Evolutionary conservation across 768 basidiomycete species (phyloP).

Genomic region (Filobasidium floriforme): DNA sequence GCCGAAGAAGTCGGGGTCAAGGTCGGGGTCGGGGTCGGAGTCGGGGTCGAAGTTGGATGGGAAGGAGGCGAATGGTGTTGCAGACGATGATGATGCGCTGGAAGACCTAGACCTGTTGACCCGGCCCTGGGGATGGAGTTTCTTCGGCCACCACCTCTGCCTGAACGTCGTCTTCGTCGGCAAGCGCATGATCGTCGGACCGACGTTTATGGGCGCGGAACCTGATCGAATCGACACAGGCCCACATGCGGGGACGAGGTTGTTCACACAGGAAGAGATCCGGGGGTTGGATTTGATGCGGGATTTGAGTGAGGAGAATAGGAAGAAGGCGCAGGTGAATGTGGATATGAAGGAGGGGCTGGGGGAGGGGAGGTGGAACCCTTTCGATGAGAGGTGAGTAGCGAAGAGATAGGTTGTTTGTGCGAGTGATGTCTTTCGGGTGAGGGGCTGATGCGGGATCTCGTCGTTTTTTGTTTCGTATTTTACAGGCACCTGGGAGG

Average conservation of each 20-base stretch:
- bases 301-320: conserved; percentile 27
- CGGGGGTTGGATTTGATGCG: conserved; percentile 34
- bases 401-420: no score
- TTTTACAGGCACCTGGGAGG: conserved; percentile 32
- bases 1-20: conserved; percentile 21
- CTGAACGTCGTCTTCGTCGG: conserved; percentile 36
- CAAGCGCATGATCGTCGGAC: conserved; percentile 33
- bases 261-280: conserved; percentile 36
- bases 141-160: conserved; percentile 41
- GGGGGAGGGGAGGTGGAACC: conserved; percentile 37
- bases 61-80: no score
- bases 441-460: no score
- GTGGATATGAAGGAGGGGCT: conserved; percentile 28
- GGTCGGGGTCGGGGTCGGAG: no score
- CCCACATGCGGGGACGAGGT: conserved; percentile 30
- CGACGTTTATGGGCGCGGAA: conserved; percentile 39
- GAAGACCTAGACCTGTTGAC: no score
- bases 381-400: conserved; percentile 33
- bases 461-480: no score
- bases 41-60: no score
- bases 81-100: no score
- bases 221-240: conserved; percentile 38
- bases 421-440: no score
- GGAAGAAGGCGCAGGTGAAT: conserved; percentile 31
- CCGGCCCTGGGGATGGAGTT: conserved; percentile 37